phyloP scores from a whole-genome alignment of 441 rosid genomes.

The Syzygium malaccense region DNA sequence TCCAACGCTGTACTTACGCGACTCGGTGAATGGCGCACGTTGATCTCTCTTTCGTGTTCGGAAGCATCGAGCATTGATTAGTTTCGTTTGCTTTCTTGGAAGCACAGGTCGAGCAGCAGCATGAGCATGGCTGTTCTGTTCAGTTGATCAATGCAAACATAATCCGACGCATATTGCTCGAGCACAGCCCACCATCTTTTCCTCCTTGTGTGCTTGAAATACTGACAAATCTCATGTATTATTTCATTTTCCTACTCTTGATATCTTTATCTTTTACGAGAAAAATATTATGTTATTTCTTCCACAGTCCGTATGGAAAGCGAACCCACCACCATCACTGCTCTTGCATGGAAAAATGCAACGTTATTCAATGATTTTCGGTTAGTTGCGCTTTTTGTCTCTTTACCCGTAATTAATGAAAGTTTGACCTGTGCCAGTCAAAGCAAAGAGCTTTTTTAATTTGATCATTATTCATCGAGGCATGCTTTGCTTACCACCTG shows the following conservation, averaged over 20 bases:
- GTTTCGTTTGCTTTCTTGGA: neutral
- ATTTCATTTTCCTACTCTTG: neutral
- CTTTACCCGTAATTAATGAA: neutral
- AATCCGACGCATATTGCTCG: neutral
- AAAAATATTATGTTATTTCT: neutral
- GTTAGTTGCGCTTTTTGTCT: neutral
- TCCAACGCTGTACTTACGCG: neutral
- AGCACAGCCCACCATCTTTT: neutral
- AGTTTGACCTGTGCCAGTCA: neutral
- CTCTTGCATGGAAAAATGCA: neutral
- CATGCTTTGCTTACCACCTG: neutral
- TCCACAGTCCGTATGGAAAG: neutral
- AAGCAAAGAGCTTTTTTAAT: neutral
- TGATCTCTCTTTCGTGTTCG: neutral
- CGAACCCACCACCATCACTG: neutral
- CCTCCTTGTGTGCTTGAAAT: neutral
- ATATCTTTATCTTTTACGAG: neutral
- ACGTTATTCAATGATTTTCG: neutral
- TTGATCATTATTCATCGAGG: neutral
- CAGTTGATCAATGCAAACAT: neutral
- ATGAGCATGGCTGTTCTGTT: neutral
- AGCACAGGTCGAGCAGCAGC: neutral
- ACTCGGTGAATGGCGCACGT: neutral
- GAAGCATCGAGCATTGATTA: neutral
- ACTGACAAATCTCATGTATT: neutral